Base-by-base conservation (phyloP, 1,284 basidiomycete species). In the Phlebopus sp. region DNA sequence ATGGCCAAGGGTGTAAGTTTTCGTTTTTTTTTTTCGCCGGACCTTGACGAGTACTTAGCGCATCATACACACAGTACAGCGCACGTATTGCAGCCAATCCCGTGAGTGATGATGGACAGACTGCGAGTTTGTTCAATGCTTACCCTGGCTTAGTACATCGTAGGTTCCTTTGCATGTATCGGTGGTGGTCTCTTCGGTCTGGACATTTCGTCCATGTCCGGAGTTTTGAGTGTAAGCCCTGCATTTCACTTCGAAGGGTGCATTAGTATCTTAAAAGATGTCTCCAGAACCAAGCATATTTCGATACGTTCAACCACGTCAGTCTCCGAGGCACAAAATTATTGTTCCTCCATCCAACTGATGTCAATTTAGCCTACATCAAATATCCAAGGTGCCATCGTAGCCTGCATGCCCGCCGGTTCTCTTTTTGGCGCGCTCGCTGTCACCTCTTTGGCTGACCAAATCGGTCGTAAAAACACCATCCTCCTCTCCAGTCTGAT, bases 131-230 rank as follows among this genome's bases (percentile, higher is more conserved):
- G 10, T 30, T 27, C 9, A 29, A 17, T 32, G 14, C 46, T 59
- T 30, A 57, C 23, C 14, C 14, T 42, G 18, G 29, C 21, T 19
- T 40, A 78, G 76, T 86, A 86, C 63, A 64, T 86, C 52, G 84
- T 86, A 46, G 86, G 86, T 25, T 80, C 83, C 14, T 89, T 90
- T 67, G 85, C 86, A 66, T 87, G 85, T 63, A 89, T 90, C 55
- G 86, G 86, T 44, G 86, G 86, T 55, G 82, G 83, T 45, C 76
- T 89, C 37, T 88, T 88, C 62, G 85, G 86, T 59, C 63, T 87
- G 70, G 86, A 90, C 74, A 89, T 89, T 59, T 86, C 81, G 53
- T 83, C 84, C 62, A 88, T 89, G 86, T 85, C 84, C 52, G 85
- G 82, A n/a, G 84, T 88, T 42, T 68, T 88, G 58, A 83, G 69